Base-by-base conservation (phyloP, 768 basidiomycete genomes). In the Asterophora parasitica region DNA sequence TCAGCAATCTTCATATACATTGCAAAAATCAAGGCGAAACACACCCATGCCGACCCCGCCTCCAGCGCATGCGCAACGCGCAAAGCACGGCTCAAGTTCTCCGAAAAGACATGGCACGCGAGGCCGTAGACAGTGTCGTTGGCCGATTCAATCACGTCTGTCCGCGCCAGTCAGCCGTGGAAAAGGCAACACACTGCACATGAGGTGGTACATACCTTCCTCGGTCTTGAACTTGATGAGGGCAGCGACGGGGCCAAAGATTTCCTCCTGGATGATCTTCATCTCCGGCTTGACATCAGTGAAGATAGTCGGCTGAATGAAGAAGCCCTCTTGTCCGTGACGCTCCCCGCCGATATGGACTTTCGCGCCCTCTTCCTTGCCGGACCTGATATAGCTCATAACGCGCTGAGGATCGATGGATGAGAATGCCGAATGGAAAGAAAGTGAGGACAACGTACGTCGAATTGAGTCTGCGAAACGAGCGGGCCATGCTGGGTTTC, bases 201-300 rank as follows among this genome's bases (percentile, higher is more conserved):
- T 67, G 51, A n/a, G n/a, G n/a, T n/a, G n/a, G n/a, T n/a, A 45
- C 55, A 53, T 43, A 60, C 65, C 64, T 23, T 72, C 74, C 57
- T 80, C 79, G 20, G 71, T 68, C 54, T 77, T 75, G 72, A 92
- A 91, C 58, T 83, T 84, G 66, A 79, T 70, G 28, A 91, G 65
- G 30, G 80, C 83, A 47, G 78, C 77, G 35, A 89, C 86, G 23
- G 88, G 87, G 7, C 87, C 87, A 55, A 89, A 88, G 50, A 88
- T 86, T 61, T 89, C 79, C 53, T 83, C 82, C 37, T 60, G 61
- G 8, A 83, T 78, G 44, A 88, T 86, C 62, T 76, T 80, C 81
- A 86, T 85, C 26, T 80, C 76, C 0, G 76, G 71, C 28, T 65
- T 73, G 32, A 74, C 73, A 53, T 86, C 72, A 7, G 81, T 77